phyloP scores from a whole-genome alignment of 805 yeast genomes.

The Starmerella sirachaensis region DNA sequence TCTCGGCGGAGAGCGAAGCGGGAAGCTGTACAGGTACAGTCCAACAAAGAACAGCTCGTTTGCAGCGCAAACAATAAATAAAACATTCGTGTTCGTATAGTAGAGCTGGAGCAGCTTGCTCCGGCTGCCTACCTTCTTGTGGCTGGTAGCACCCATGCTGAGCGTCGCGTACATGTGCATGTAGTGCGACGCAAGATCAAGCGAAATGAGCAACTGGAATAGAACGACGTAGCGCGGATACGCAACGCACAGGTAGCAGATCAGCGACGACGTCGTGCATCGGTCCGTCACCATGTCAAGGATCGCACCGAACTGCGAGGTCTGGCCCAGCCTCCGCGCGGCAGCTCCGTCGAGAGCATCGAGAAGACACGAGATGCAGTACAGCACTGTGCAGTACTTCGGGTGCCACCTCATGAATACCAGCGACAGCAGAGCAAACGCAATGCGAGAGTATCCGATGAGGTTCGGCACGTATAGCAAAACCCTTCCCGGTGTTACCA shows the following conservation, averaged over 20 bases:
- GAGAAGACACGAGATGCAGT: conserved; percentile 76
- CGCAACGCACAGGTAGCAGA: conserved; percentile 69
- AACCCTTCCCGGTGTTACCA: conserved; percentile 35
- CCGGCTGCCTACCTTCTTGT: conserved; percentile 66
- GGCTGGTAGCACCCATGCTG: conserved; percentile 65
- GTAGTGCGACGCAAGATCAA: conserved; percentile 81
- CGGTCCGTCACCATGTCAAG: conserved; percentile 98
- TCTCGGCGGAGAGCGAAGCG: conserved; percentile 34
- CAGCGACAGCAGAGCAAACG: conserved; percentile 70
- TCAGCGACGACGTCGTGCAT: conserved; percentile 88
- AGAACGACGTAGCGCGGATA: conserved; percentile 58
- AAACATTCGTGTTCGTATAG: conserved; percentile 72
- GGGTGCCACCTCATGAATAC: conserved; percentile 78
- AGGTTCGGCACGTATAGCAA: conserved; percentile 78
- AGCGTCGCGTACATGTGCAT: conserved; percentile 97
- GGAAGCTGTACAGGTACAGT: conserved; percentile 62
- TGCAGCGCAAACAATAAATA: conserved; percentile 81
- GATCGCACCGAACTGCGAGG: conserved; percentile 89
- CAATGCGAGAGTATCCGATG: conserved; percentile 78
- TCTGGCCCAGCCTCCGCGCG: conserved; percentile 79
- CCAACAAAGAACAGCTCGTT: conserved; percentile 92
- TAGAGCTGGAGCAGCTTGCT: conserved; percentile 68
- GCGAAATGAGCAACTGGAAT: conserved; percentile 74
- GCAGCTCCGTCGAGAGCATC: conserved; percentile 97
- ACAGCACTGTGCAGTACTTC: conserved; percentile 57